A percentile compares a stretch with the other conserved stretches of the same genome.
phyloP scores from a whole-genome alignment of 2,329 filamentous ascomycete species.

The Pseudopithomyces maydicus region DNA sequence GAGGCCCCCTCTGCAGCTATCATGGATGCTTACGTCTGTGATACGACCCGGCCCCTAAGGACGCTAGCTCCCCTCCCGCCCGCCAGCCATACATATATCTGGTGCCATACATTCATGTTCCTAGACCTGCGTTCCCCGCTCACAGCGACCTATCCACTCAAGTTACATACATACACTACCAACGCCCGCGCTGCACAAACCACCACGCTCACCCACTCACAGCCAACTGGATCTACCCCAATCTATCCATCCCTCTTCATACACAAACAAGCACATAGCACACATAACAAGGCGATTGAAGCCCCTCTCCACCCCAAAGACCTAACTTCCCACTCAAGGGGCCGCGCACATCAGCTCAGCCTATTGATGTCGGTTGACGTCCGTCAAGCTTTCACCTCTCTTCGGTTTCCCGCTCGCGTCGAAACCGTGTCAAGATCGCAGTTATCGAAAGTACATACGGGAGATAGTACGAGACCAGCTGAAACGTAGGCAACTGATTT shows the following conservation, averaged over 20 bases:
- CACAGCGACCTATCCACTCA: slow-evolving; percentile 20
- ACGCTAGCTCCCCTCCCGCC: too few species aligned
- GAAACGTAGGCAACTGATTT: slow-evolving; percentile 40
- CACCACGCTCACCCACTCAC: slow-evolving; percentile 18
- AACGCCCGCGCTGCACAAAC: too few species aligned
- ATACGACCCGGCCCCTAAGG: too few species aligned
- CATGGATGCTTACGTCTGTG: too few species aligned
- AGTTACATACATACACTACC: too few species aligned
- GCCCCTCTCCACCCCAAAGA: slow-evolving; percentile 14
- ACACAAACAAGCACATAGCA: slow-evolving; percentile 17
- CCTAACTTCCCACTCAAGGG: slow-evolving; percentile 28
- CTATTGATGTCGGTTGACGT: slow-evolving; percentile 65
- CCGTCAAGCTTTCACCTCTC: slow-evolving; percentile 58
- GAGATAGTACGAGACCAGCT: slow-evolving; percentile 55
- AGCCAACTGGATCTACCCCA: too few species aligned
- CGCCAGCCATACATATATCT: too few species aligned
- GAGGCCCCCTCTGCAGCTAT: too few species aligned
- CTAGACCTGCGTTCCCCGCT: slow-evolving; percentile 23
- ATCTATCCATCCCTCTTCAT: too few species aligned
- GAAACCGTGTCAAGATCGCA: slow-evolving; percentile 62
- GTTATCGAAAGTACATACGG: slow-evolving; percentile 61
- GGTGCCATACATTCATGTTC: slow-evolving; percentile 25
- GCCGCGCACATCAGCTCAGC: slow-evolving; percentile 32
- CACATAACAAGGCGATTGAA: slow-evolving; percentile 21
- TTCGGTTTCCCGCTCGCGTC: slow-evolving; percentile 62